Evolutionary conservation across 129 eudicot genomes (phyloP), one percentile per base, ranked within the genome.

Genomic region (carrot (Daucus carota)): DNA sequence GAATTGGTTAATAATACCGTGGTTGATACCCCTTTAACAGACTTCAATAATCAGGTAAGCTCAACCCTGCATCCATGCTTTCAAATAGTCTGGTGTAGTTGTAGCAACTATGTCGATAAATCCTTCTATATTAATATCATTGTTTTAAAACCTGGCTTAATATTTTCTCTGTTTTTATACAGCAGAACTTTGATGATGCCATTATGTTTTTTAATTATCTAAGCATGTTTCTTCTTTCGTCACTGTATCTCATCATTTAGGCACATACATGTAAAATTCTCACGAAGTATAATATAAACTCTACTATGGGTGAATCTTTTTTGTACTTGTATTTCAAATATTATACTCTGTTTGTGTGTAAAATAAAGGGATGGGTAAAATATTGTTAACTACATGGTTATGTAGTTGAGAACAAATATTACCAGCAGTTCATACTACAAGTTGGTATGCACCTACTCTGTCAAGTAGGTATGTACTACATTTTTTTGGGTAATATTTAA

Each of bases 41-140:
- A 57, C 60, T 48, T 45, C 75, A 87, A 85, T 74, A 82, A 81
- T 41, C 80, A 89, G 99, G 99, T 94, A 32, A 24, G 82, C 83
- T 33, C 73, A 44, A 10, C 26, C 38, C 75, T 32, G 43, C 18
- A 17, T 41, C 13, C 42, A 43, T 40, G 24, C 36, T 72, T 38
- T 43, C 6, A 18, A 26, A 72, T 9, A 15, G 57, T 43, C 4
- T 17, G 8, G 14, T 43, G 38, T 43, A 72, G 75, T 11, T 70
- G 65, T 57, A 57, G 31, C 65, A 31, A 54, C 63, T 54, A 54
- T n/a, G 63, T 54, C 29, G 63, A n/a, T n/a, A 8, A n/a, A 54
- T 13, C 63, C 12, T 50, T 54, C 8, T 54, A 7, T 54, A 22
- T 54, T 52, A 20, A 26, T 22, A 26, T 54, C 43, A 15, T 15